Base-by-base conservation (phyloP, 305 asterid species). In the Fraxinus albicans region DNA sequence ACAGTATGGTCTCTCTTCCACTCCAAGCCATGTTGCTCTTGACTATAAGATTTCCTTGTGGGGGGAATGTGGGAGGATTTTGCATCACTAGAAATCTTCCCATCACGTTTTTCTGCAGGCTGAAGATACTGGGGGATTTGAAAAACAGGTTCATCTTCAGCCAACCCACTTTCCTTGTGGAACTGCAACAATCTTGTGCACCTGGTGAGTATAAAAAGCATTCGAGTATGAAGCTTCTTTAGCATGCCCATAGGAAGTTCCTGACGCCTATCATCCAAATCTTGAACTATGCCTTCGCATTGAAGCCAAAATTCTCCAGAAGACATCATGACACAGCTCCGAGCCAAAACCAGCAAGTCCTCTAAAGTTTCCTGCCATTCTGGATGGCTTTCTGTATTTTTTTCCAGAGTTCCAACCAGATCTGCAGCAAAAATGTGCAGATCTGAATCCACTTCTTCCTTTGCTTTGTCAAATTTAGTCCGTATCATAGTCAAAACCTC, bases 201-300 rank as follows among this genome's bases (percentile, higher is more conserved):
- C 87, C 99, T 92, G 47, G 99, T 97, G 86, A 97, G 99, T 83
- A 95, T 97, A 89, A 97, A 97, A 80, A 97, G 99, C 98, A 97
- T 97, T 86, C 99, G 92, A 38, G 99, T 97, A 81, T 97, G 99
- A 84, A 97, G 98, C 89, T 97, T 97, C 89, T 97, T 97, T 84
- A 97, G 86, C 83, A 83, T 87, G 76, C 99, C 99, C 94, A 90
- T 87, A 12, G 98, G 98, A 84, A 97, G 98, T 86, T 97, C 99
- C 87, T 97, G 99, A 77, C 99, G 97, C 81, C 97, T 89, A 84
- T 97, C 99, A 79, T 97, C 99, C 88, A 97, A 84, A 73, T 97
- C 99, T 85, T 97, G 99, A 85, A 97, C 99, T 77, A 95, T 97
- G 90, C 99, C 94, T 90, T 97, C 99, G 87, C 99, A 97, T 81